Conservation (phyloP, 345 rosid genomes). For the Aquilaria sinensis region DNA sequence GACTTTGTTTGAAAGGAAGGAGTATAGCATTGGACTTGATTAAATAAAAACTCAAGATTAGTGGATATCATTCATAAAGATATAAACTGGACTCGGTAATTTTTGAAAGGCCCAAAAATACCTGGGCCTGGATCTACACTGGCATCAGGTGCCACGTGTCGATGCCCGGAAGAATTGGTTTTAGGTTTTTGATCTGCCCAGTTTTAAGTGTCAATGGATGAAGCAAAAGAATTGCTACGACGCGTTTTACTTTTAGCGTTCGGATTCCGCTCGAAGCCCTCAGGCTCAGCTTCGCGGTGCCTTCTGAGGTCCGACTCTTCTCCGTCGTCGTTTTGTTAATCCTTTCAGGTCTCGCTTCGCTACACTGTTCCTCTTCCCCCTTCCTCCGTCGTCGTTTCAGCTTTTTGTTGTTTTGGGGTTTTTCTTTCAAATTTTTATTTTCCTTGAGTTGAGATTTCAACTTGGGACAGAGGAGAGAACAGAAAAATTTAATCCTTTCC, state of each 20-base stretch:
- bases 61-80: no score
- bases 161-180: no score
- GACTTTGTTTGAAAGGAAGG: no score
- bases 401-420: slow-evolving; percentile 16
- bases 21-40: no score
- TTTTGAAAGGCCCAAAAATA: no score
- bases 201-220: no score
- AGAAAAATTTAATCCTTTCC: no score
- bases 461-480: not conserved
- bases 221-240: slow-evolving; percentile 27
- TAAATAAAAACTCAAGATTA: no score
- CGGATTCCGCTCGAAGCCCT: slow-evolving; percentile 18
- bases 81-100: no score
- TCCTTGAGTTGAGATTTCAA: not conserved
- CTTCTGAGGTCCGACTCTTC: slow-evolving; percentile 13
- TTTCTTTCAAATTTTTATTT: not conserved
- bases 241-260: slow-evolving; percentile 23
- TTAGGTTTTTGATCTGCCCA: no score
- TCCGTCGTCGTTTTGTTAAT: slow-evolving; percentile 60
- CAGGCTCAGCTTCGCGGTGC: slow-evolving; percentile 7
- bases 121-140: no score
- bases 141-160: no score
- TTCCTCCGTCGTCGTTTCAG: slow-evolving; percentile 56
- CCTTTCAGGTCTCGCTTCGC: slow-evolving; percentile 11
- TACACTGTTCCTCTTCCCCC: not conserved